A percentile compares a stretch with the other conserved stretches of the same genome.
Evolutionary conservation across 306 rosid species (phyloP).

Genomic region (Oemleria cerasiformis): DNA sequence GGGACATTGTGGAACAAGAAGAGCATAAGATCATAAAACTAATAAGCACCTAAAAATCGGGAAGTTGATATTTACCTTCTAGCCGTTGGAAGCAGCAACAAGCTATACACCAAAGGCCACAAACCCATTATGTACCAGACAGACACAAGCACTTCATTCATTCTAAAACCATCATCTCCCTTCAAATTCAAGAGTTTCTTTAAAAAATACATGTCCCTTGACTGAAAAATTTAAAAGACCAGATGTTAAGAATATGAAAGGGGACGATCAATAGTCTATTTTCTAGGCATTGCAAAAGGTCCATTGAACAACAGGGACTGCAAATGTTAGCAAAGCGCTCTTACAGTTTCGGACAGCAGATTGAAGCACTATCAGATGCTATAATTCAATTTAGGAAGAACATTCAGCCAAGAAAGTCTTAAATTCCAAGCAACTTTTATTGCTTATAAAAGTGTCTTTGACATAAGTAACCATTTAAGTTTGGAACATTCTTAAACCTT

Average conservation of each 20-base stretch:
- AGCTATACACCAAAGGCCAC: constrained; percentile 85
- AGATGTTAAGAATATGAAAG: not conserved
- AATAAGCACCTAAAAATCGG: not conserved
- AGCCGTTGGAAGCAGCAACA: constrained; percentile 83
- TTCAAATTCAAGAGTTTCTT: constrained; percentile 71
- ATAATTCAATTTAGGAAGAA: not conserved
- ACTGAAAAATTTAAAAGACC: constrained; percentile 34
- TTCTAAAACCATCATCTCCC: constrained; percentile 82
- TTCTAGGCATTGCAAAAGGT: not conserved
- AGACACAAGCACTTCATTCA: constrained; percentile 80
- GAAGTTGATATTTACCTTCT: constrained; percentile 57
- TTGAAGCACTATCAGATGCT: not conserved
- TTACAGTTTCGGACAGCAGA: not conserved
- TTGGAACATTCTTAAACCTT: not conserved
- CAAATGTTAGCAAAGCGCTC: not conserved
- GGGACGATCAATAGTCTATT: not conserved
- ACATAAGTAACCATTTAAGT: not conserved
- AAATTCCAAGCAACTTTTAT: not conserved
- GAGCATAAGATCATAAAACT: not conserved
- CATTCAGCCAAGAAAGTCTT: not conserved
- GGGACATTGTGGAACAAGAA: not conserved
- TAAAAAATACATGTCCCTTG: constrained; percentile 69
- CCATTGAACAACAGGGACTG: not conserved
- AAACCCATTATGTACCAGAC: constrained; percentile 90
- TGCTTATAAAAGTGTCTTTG: not conserved